Percentiles rank a stretch among this genome's conserved stretches.
Conservation (phyloP, 2,329 filamentous ascomycete species). For the Sclerotinia subarctica region DNA sequence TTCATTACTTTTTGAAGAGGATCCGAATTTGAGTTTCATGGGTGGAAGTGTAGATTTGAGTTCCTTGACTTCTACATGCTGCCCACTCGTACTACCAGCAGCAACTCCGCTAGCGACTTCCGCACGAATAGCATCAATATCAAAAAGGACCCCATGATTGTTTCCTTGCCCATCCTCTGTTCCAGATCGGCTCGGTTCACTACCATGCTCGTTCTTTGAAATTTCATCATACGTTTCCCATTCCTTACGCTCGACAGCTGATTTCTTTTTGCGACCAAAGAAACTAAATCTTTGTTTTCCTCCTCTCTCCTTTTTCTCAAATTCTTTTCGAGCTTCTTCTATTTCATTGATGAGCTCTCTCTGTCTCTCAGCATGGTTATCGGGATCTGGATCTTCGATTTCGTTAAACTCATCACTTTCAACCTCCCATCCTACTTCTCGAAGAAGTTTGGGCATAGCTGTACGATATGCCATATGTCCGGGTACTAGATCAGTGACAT, state of each 20-base stretch:
- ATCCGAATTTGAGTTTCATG: conserved; percentile 68
- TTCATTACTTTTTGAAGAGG: conserved; percentile 12
- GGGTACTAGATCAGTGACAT: conserved; percentile 79
- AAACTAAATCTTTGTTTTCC: conserved; percentile 63
- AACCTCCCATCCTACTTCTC: conserved; percentile 86
- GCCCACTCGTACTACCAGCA: conserved; percentile 21
- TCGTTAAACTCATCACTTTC: conserved; percentile 93
- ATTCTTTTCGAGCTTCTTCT: conserved; percentile 83
- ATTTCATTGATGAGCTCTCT: conserved; percentile 95
- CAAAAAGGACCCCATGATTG: conserved; percentile 68
- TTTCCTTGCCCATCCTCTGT: conserved; percentile 37
- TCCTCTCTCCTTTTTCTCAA: conserved; percentile 71
- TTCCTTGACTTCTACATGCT: conserved; percentile 64
- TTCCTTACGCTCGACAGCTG: conserved; percentile 68
- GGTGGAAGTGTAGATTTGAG: conserved; percentile 85
- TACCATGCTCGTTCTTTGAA: conserved; percentile 47
- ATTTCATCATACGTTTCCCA: conserved; percentile 91
- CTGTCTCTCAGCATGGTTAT: conserved; percentile 83
- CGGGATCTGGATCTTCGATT: conserved; percentile 95
- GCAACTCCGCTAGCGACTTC: conserved; percentile 57
- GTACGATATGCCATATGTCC: conserved; percentile 97
- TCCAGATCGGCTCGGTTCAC: conserved; percentile 5
- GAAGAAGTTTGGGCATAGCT: conserved; percentile 83
- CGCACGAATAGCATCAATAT: conserved; percentile 88
- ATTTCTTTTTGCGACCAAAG: conserved; percentile 79